Evolutionary conservation across 1,284 basidiomycete genomes (phyloP).

Genomic region (Cryptococcus floricola): DNA sequence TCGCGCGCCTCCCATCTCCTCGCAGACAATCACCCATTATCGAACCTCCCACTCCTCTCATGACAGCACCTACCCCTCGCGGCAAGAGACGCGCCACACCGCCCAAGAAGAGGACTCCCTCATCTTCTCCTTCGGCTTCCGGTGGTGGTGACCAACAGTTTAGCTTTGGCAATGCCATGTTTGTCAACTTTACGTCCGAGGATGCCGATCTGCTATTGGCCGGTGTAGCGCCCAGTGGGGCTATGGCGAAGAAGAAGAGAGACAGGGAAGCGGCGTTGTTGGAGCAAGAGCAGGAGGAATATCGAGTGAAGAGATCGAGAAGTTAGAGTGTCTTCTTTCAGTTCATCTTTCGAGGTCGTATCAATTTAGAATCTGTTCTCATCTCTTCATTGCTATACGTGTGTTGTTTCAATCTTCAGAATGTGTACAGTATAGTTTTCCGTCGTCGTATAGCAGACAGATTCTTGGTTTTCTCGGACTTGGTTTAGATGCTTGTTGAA

Average conservation of each 20-base stretch:
- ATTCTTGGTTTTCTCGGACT: too few relatives aligned
- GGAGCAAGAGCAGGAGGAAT: constrained; percentile 7
- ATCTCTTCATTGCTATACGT: too few relatives aligned
- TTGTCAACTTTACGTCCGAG: constrained; percentile 44
- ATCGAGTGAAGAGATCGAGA: constrained; percentile 19
- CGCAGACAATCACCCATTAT: constrained; percentile 8
- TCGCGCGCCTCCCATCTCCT: constrained; percentile 31
- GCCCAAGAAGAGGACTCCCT: constrained; percentile 15
- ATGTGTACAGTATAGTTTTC: too few relatives aligned
- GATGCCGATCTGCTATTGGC: constrained; percentile 42
- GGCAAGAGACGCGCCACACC: constrained; percentile 18
- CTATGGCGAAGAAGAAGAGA: constrained; percentile 31
- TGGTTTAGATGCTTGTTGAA: too few relatives aligned
- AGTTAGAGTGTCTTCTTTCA: constrained; percentile 3
- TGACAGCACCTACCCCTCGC: constrained; percentile 6
- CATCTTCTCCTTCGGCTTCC: not conserved
- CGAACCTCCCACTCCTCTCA: not conserved
- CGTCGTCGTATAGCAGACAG: too few relatives aligned
- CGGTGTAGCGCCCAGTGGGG: constrained; percentile 44
- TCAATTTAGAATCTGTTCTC: too few relatives aligned
- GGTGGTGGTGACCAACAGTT: constrained; percentile 13
- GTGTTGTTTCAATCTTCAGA: too few relatives aligned
- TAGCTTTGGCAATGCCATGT: constrained; percentile 34
- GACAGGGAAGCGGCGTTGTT: constrained; percentile 26
- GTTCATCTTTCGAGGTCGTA: too few relatives aligned